Percentiles rank a stretch among this genome's conserved stretches.
Conservation (phyloP, 148 eudicot genomes). For the Talinum fruticosum region DNA sequence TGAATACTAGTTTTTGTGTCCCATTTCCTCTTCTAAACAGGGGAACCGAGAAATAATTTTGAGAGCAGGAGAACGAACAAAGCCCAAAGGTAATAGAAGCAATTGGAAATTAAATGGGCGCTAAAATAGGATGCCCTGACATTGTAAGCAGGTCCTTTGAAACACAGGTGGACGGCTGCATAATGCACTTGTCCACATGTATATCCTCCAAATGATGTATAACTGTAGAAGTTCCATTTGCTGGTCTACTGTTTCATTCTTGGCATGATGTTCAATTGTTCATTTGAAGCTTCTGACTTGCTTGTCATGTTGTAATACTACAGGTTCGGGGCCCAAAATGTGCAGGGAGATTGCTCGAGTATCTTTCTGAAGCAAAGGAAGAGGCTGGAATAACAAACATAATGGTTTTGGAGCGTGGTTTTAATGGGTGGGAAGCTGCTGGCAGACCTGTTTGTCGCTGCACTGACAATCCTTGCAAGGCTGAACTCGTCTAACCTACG, state of each 20-base stretch:
- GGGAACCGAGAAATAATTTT: neutral
- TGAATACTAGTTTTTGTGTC: too few species aligned
- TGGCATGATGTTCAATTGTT: too few species aligned
- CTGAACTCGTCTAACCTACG: conserved; percentile 28
- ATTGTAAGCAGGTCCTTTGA: neutral
- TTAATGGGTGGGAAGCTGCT: conserved; percentile 90
- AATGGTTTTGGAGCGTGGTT: conserved; percentile 83
- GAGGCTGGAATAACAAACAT: conserved; percentile 59
- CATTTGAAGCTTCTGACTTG: neutral
- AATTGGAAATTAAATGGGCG: too few species aligned
- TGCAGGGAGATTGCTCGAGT: conserved; percentile 70
- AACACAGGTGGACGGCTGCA: neutral
- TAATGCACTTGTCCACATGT: neutral
- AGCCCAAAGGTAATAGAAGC: too few species aligned
- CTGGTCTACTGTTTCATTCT: too few species aligned
- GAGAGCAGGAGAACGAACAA: neutral
- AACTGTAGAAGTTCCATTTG: neutral
- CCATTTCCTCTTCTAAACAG: too few species aligned
- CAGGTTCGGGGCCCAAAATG: conserved; percentile 97
- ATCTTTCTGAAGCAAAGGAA: conserved; percentile 53
- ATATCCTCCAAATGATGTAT: neutral
- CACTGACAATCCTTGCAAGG: conserved; percentile 69
- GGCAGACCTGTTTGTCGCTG: conserved; percentile 93
- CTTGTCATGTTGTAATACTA: conserved; percentile 9
- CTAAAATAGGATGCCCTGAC: neutral